These are phyloP conservation scores for Gossypium trilobum DNA, from an alignment of 441 rosid species.

Conservation along the genomic window DNA sequence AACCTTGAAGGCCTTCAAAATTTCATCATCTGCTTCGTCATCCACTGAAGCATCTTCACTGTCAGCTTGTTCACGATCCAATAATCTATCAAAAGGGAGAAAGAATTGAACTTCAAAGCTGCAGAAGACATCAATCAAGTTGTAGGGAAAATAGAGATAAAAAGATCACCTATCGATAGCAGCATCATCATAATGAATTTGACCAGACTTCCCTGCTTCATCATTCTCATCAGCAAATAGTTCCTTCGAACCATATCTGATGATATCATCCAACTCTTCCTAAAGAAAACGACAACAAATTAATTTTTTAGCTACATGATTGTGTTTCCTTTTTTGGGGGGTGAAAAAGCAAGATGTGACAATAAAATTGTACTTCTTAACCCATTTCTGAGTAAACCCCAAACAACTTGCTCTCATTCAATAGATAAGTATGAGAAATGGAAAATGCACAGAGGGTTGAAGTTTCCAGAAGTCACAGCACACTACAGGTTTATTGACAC, in stretches of 20 bases:
- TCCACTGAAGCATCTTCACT: constrained; percentile 9
- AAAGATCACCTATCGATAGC: constrained; percentile 74
- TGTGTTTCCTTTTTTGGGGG: background rate
- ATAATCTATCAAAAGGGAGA: constrained; percentile 27
- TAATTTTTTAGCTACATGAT: background rate
- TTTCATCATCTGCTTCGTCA: constrained; percentile 11
- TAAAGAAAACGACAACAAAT: constrained; percentile 26
- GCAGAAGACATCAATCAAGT: background rate
- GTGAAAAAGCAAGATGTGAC: background rate
- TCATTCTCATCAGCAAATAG: constrained; percentile 92
- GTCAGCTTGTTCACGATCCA: constrained; percentile 11
- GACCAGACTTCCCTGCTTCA: constrained; percentile 87
- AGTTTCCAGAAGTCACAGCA: background rate
- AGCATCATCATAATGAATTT: constrained; percentile 90
- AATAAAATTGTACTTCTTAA: background rate
- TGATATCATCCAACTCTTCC: constrained; percentile 98
- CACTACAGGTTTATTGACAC: background rate
- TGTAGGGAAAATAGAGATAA: background rate
- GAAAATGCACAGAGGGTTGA: background rate
- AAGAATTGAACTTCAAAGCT: background rate
- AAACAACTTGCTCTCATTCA: background rate
- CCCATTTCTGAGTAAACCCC: background rate
- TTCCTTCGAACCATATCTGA: constrained; percentile 96
- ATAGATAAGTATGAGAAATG: background rate
- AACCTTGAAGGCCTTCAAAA: constrained; percentile 16